These are phyloP conservation scores for Pisolithus microcarpus DNA, from an alignment of 768 basidiomycete genomes.

Conservation along the genomic window DNA sequence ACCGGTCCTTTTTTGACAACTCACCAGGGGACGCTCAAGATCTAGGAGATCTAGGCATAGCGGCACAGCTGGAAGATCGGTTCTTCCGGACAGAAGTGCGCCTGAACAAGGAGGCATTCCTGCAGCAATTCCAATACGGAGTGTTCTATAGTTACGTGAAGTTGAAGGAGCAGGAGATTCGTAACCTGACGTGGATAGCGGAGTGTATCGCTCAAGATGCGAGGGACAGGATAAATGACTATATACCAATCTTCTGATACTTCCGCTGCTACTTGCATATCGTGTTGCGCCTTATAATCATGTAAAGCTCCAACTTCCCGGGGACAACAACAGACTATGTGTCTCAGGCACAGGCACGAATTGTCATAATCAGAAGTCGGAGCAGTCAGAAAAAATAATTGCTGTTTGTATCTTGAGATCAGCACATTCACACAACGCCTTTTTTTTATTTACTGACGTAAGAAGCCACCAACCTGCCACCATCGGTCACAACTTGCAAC, in stretches of 20 bases:
- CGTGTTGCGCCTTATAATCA: background rate
- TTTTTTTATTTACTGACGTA: too few species aligned
- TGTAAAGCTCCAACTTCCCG: background rate
- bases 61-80: slow-evolving; percentile 77
- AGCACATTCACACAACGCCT: too few species aligned
- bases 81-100: slow-evolving; percentile 94
- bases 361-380: too few species aligned
- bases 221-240: slow-evolving; percentile 90
- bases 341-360: background rate
- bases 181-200: slow-evolving; percentile 89
- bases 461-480: too few species aligned
- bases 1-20: slow-evolving; percentile 81
- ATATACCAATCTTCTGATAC: slow-evolving; percentile 79
- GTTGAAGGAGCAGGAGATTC: slow-evolving; percentile 86
- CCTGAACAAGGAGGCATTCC: slow-evolving; percentile 88
- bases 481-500: too few species aligned
- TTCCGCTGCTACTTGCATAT: background rate
- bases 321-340: background rate
- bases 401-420: too few species aligned
- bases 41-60: slow-evolving; percentile 41
- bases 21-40: slow-evolving; percentile 33
- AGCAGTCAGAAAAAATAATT: too few species aligned
- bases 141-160: slow-evolving; percentile 92
- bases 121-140: slow-evolving; percentile 95
- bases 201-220: slow-evolving; percentile 98